Conservation (phyloP, 257 asterid genomes). For the Paulownia fortunei region DNA sequence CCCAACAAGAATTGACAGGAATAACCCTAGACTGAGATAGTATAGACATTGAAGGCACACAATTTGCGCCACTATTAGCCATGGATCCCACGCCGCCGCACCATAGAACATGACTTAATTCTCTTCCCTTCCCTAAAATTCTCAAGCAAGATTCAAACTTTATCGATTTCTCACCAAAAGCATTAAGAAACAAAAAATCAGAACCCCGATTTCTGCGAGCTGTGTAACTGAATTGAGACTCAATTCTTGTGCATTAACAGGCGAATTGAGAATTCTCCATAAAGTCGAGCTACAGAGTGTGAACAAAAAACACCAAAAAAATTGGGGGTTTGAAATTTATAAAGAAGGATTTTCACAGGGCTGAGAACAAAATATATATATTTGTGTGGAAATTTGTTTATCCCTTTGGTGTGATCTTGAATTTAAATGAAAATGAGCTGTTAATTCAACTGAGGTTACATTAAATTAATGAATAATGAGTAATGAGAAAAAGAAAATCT, state of each 20-base stretch:
- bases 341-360: neutral
- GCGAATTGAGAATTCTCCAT: slow-evolving; percentile 6
- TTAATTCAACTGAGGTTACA: slow-evolving; percentile 13
- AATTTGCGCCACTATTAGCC: slow-evolving; percentile 94
- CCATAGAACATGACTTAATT: slow-evolving; percentile 92
- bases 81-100: slow-evolving; percentile 94
- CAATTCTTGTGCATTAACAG: neutral
- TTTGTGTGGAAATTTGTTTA: neutral
- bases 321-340: neutral
- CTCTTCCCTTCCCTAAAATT: neutral
- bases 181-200: neutral
- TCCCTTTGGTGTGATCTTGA: neutral
- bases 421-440: neutral
- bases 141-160: neutral
- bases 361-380: neutral
- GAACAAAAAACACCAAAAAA: neutral
- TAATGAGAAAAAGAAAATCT: neutral
- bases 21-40: slow-evolving; percentile 76
- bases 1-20: slow-evolving; percentile 75
- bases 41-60: slow-evolving; percentile 82
- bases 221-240: slow-evolving; percentile 19
- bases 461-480: slow-evolving; percentile 18
- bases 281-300: neutral
- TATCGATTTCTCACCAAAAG: slow-evolving; percentile 22
- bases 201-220: slow-evolving; percentile 21